Base-by-base conservation (phyloP, 2,329 filamentous ascomycete species). In the Ophiocordyceps camponoti-floridani region DNA sequence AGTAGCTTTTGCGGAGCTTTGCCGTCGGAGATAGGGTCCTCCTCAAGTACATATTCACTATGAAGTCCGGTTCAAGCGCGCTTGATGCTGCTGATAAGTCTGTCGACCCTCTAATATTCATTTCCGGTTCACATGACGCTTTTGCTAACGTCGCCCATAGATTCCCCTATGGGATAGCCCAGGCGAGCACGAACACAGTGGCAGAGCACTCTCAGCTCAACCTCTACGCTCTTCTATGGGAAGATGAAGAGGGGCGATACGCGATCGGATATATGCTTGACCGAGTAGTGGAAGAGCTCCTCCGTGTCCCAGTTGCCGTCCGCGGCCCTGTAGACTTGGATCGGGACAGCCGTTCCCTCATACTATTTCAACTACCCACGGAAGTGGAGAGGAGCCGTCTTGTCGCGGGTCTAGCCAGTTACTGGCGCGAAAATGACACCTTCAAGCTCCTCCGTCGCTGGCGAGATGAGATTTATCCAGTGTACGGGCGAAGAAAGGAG, bases 361-460 rank as follows among this genome's bases (percentile, higher is more conserved):
- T 70, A 8, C 70, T 86, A 3, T 73, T 79, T 47, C 65, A 67
- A 11, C 69, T 74, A 13, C 59, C 67, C 18, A 79, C 72, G 1
- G 77, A 80, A 43, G 62, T 67, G 14, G 71, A 78, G 52, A 77
- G 88, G 44, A 86, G 73, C 41, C 62, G 65, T 5, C 62, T 65
- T 26, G 65, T 73, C 14, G 65, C 64, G 4, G 62, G 66, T 41
- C 79, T 87, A 4, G 69, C 80, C 33, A 57, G 67, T 2, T 74
- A 81, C 51, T 84, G 88, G 71, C 77, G 80, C 16, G 65, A 73
- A n/a, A 71, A 73, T n/a, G 66, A 72, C 7, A 75, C 74, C 1
- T 96, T 96, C 58, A 67, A 75, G 37, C 69, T 94, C 1, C 69
- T 96, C 14, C 67, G 67, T 16, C 82, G 83, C 47, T 94, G 87